Conservation (phyloP, 2,329 filamentous ascomycete species). For the Hypoxylon sp. region DNA sequence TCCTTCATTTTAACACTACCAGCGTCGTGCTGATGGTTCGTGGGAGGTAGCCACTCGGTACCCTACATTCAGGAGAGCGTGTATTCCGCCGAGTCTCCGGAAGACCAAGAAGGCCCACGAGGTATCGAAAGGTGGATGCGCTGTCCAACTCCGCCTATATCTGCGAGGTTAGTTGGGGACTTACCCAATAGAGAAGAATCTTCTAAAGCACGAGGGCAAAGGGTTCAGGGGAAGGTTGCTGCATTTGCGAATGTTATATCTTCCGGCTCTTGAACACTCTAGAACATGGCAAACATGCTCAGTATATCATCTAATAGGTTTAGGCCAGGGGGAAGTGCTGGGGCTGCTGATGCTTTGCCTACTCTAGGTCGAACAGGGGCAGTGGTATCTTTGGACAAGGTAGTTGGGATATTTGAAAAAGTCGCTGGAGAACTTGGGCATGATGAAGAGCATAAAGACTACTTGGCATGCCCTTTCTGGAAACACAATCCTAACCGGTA, state of each 20-base stretch:
- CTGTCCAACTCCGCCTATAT: constrained; percentile 39
- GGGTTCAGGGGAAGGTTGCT: constrained; percentile 31
- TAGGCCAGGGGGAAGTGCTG: neutral
- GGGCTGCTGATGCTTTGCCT: neutral
- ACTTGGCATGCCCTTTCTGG: constrained; percentile 41
- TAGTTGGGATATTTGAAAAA: constrained; percentile 11
- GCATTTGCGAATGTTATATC: constrained; percentile 30
- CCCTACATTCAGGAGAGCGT: constrained; percentile 38
- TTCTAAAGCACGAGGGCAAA: constrained; percentile 1
- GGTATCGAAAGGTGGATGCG: constrained; percentile 43
- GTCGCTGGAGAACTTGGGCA: neutral
- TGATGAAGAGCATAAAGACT: constrained; percentile 26
- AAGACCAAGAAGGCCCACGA: constrained; percentile 37
- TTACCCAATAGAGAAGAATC: constrained; percentile 17
- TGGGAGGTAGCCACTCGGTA: constrained; percentile 22
- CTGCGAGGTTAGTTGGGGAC: constrained; percentile 16
- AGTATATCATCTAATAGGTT: constrained; percentile 7
- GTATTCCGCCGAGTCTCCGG: constrained; percentile 31
- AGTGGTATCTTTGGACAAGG: constrained; percentile 1
- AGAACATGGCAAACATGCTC: neutral
- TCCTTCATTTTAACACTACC: neutral
- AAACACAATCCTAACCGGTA: constrained; percentile 38
- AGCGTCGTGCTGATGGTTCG: constrained; percentile 24
- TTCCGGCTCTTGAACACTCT: neutral
- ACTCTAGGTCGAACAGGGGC: neutral